Base-by-base conservation (phyloP, 2,329 filamentous ascomycete genomes). In the Aspergillus tubingensis region DNA sequence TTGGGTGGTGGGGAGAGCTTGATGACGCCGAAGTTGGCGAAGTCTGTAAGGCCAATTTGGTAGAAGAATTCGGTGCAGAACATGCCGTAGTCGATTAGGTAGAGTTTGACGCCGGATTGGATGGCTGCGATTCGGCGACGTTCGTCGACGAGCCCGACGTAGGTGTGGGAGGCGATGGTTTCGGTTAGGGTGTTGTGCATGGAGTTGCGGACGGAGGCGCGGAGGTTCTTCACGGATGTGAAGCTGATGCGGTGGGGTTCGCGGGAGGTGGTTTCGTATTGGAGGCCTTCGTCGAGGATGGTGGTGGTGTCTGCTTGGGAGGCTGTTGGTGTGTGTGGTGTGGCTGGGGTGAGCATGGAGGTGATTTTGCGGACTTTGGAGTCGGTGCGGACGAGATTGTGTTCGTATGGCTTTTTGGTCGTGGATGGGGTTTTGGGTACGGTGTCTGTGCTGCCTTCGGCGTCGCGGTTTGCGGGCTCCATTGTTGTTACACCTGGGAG, bases 91-190 rank as follows among this genome's bases (percentile, higher is more conserved):
- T 99, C 95, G 55, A 99, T 83, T 21, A 99, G 85, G 74, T 91
- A 97, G 7, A 99, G 84, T 73, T 93, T 96, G 8, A 98, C 90
- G 13, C 94, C 95, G 38, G 91, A 88, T 77, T 99, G 95, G 39
- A 99, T 90, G 15, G 95, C 92, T n/a, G 88, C 93, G 11, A 99
- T 86, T 10, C 95, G 90, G 53, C 92, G 88, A 43, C 84, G 85
- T 70, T 94, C 90, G 71, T 99, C 95, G 1, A 98, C 91, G 25
- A 99, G 83, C 2, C 95, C 95, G 51, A 99, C 91, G 74, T 97
- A 99, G 1, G 91, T 96, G 72, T 96, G 92, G 19, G 87, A 88
- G 11, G 91, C 88, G 68, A 98, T 91, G 13, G 95, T 86, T 60
- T 97, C 92, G 0, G 91, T 96, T 39, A 99, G 82, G 56, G 90